Evolutionary conservation across 805 yeast genomes (phyloP).

Genomic region (Blastobotrys mokoenaii): DNA sequence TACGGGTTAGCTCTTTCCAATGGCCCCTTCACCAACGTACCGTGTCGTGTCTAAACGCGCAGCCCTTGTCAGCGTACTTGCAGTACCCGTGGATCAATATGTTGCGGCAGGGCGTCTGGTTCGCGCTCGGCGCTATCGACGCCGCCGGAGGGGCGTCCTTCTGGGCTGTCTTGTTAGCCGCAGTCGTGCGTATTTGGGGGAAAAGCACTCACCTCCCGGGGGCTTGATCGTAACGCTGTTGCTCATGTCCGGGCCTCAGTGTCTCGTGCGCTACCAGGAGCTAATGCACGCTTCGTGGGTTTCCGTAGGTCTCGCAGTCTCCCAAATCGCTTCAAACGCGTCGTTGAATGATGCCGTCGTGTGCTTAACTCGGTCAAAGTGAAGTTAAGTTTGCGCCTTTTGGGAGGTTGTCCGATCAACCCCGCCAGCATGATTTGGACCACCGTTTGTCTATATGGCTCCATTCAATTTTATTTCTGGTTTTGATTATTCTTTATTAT

Average conservation of each 20-base stretch:
- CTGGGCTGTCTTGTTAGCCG: background rate
- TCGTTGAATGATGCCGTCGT: background rate
- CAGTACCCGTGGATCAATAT: conserved; percentile 82
- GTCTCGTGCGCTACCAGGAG: background rate
- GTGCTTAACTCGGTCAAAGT: background rate
- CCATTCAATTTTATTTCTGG: too few species aligned
- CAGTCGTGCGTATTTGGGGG: background rate
- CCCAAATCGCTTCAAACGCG: too few species aligned
- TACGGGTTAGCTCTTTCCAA: background rate
- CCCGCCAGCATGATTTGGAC: too few species aligned
- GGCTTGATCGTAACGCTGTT: too few species aligned
- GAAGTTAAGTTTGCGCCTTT: background rate
- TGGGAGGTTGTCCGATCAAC: background rate
- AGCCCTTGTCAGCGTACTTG: conserved; percentile 80
- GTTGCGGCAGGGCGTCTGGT: conserved; percentile 62
- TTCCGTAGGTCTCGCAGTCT: too few species aligned
- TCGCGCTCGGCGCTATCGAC: conserved; percentile 1
- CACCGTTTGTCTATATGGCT: too few species aligned
- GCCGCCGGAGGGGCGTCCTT: background rate
- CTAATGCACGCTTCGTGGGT: background rate
- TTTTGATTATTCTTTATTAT: too few species aligned
- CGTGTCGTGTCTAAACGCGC: conserved; percentile 65
- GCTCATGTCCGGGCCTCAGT: background rate
- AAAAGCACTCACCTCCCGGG: background rate
- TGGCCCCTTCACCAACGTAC: conserved; percentile 17